Evolutionary conservation across 306 rosid species (phyloP), one percentile per base, ranked within the genome.

Genomic region (Albizia julibrissin): DNA sequence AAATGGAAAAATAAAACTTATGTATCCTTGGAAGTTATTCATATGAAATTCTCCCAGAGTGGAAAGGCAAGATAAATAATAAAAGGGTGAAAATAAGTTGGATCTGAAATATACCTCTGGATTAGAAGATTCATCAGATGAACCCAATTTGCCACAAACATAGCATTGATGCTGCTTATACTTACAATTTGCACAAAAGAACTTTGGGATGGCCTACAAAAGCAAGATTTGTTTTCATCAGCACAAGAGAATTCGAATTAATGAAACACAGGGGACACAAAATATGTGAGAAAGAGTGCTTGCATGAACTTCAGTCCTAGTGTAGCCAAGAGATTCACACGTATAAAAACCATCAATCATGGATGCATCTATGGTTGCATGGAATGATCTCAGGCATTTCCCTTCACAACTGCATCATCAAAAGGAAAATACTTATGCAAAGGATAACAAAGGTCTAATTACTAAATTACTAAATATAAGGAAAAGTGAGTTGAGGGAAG

Each of bases 321-420:
- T 70, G 77, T 80, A 92, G 47, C 92, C 92, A 84, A 92, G 97
- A 79, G 97, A 87, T 67, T 80, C 80, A 42, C 92, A 92, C 3
- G 16, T 61, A 42, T 79, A 84, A 71, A 18, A 42, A 10, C 89
- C 91, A 44, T 52, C 22, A 5, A 18, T 24, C 19, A 52, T 52
- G 24, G 59, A 6, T 52, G 62, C 81, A 74, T 83, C 86, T 65
- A 26, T 21, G 58, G 88, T 84, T 72, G 91, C 87, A 83, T 92
- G 94, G 76, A 92, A 92, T 66, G 94, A 90, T 86, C 95, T 89
- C 82, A 91, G 66, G 87, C 96, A 90, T 50, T 86, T 85, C 47
- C 96, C 96, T 91, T 91, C 91, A 67, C 91, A 90, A 40, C 92
- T 90, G 85, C 26, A 70, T 68, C 59, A 80, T 79, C 84, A 43